Percentiles rank a stretch among this genome's conserved stretches.
Conservation (phyloP, 1,139 yeast species). For the Kazachstania sp. region DNA sequence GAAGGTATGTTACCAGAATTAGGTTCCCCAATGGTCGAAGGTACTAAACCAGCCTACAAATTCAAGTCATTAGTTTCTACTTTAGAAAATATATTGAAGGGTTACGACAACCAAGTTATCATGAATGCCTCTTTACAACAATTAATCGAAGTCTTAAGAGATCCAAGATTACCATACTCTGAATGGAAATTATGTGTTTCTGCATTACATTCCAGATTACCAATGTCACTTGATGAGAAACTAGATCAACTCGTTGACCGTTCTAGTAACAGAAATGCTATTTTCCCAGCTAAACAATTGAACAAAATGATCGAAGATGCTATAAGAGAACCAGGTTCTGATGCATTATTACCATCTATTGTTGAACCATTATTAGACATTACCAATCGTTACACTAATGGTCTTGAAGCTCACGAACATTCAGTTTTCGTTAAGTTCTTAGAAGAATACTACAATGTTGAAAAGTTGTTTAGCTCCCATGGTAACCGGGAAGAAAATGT, state of each 20-base stretch:
- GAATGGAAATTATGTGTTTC: slow-evolving; percentile 84
- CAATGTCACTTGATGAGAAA: slow-evolving; percentile 62
- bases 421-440: slow-evolving; percentile 61
- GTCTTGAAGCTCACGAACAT: slow-evolving; percentile 78
- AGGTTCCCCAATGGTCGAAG: slow-evolving; percentile 75
- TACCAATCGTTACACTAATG: slow-evolving; percentile 62
- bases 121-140: slow-evolving; percentile 74
- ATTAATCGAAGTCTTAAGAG: slow-evolving; percentile 62
- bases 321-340: slow-evolving; percentile 37
- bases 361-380: slow-evolving; percentile 68
- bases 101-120: slow-evolving; percentile 92
- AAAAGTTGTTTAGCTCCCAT: slow-evolving; percentile 65
- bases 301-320: slow-evolving; percentile 44
- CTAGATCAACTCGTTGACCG: slow-evolving; percentile 60
- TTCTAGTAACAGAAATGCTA: slow-evolving; percentile 58
- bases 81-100: slow-evolving; percentile 70
- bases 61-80: slow-evolving; percentile 52
- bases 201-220: slow-evolving; percentile 87
- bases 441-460: slow-evolving; percentile 67
- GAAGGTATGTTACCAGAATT: slow-evolving; percentile 89
- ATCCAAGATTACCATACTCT: slow-evolving; percentile 80
- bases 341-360: slow-evolving; percentile 44
- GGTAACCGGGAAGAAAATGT: slow-evolving; percentile 79
- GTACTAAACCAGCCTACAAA: slow-evolving; percentile 75
- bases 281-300: slow-evolving; percentile 89